Base-by-base conservation (phyloP, 2,329 filamentous ascomycete genomes). In the Ophiostoma sp. region DNA sequence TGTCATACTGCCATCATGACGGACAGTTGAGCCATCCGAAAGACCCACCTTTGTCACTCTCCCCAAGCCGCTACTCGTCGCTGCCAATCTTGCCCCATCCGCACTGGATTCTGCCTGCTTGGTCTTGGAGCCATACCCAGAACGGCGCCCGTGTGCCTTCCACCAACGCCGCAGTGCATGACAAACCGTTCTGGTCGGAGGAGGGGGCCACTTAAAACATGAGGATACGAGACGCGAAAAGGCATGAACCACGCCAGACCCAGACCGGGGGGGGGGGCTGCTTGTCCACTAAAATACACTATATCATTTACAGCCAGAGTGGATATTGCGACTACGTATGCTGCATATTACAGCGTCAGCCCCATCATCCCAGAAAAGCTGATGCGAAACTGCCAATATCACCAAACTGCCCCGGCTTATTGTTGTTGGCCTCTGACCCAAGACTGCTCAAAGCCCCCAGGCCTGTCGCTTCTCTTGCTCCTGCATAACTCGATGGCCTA, bases 211-310 rank as follows among this genome's bases (percentile, higher is more conserved):
- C 60, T 63, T 63, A 42, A 63, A 42, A 63, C 40, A 42, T 18
- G 60, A 63, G 60, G 40, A 42, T 42, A 63, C 60, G 60, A 62
- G 58, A 63, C 60, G 60, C 60, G 60, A 63, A 63, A 41, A 42
- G 60, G 58, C 58, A 62, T 62, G 36, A 62, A 62, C 58, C 38
- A 62, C 58, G 58, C 58, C 58, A 62, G 49, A 55, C 49, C 47
- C 49, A 27, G 49, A 27, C 60, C 16, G 52, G 52, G 52, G 52
- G 5, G 18, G 27, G 52, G 52, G 52, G 8, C 18, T 55, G 49
- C 49, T 27, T 27, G 14, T 16, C 14, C 12, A 40, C 58, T 18
- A 62, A 14, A 18, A 62, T 60, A 60, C 55, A 38, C 55, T 60
- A 60, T 60, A 6, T 14, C 27, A 18, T 60, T 60, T 40, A 60